Conservation (phyloP, 352 stramenopile genomes). For the Globisporangium viniferum region DNA sequence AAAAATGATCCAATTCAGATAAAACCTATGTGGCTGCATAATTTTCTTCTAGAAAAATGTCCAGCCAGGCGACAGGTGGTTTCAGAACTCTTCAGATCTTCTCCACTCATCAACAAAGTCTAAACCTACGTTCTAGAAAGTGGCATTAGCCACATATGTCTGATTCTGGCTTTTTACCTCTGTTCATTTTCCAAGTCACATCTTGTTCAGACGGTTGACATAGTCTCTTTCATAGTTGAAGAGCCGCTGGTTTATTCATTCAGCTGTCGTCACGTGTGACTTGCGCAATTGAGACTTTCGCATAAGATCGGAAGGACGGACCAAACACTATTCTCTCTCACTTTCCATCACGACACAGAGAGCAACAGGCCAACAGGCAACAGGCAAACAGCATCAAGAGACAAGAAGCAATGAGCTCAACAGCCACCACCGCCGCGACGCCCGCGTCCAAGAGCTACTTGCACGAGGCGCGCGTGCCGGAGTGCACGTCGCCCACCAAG, state of each 20-base stretch:
- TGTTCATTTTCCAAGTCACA: no score
- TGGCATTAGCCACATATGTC: not conserved
- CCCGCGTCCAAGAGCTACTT: constrained; percentile 7
- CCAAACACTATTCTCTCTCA: not conserved
- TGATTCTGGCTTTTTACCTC: not conserved
- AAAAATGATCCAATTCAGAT: no score
- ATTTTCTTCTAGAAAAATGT: no score
- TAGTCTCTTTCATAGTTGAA: not conserved
- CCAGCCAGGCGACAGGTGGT: not conserved
- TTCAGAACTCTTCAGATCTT: not conserved
- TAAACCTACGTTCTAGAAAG: not conserved
- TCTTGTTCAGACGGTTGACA: not conserved
- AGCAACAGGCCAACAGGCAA: no score
- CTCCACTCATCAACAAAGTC: not conserved
- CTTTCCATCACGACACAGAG: not conserved
- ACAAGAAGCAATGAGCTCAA: not conserved
- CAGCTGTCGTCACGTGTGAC: not conserved
- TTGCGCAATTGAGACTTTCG: not conserved
- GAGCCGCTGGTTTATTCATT: not conserved
- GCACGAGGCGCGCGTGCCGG: constrained; percentile 13
- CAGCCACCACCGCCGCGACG: not conserved
- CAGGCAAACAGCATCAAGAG: not conserved
- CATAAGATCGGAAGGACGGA: not conserved
- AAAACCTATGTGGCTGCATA: no score
- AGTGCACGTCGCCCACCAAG: constrained; percentile 12